Evolutionary conservation across 1,284 basidiomycete genomes (phyloP).

Genomic region (Ustilago tritici): DNA sequence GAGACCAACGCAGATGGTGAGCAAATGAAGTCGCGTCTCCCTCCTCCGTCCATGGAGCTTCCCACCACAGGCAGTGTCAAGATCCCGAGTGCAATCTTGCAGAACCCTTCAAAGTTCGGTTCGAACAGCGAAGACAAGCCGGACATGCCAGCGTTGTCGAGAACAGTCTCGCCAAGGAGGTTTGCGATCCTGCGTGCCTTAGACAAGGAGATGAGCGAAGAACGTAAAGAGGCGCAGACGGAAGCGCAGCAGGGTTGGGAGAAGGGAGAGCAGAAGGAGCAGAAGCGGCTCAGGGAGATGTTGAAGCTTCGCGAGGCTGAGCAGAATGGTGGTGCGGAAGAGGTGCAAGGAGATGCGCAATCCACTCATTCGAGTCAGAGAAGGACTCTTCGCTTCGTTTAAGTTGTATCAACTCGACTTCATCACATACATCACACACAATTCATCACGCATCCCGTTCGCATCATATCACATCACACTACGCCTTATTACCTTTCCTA

Average conservation of each 20-base stretch:
- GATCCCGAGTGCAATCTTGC: conserved; percentile 18
- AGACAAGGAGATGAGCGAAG: conserved; percentile 36
- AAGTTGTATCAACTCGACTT: background rate
- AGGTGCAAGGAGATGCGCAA: conserved; percentile 14
- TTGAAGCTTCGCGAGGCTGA: conserved; percentile 11
- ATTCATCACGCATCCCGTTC: background rate
- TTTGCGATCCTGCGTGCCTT: conserved; percentile 35
- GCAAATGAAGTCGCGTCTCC: conserved; percentile 22
- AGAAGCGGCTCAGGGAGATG: conserved; percentile 26
- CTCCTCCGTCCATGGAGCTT: conserved; percentile 39
- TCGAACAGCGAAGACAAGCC: conserved; percentile 12
- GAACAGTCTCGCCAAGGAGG: conserved; percentile 23
- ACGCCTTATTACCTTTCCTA: background rate
- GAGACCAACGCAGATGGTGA: conserved; percentile 24
- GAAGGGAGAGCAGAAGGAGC: conserved; percentile 26
- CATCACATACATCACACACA: conserved; percentile 1
- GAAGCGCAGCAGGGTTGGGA: conserved; percentile 44
- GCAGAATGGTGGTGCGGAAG: background rate
- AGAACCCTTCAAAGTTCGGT: conserved; percentile 14
- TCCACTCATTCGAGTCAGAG: conserved; percentile 39
- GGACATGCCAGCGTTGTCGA: conserved; percentile 18
- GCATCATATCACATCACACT: background rate
- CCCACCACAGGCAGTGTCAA: conserved; percentile 17
- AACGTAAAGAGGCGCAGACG: conserved; percentile 25
- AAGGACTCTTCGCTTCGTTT: conserved; percentile 34